A percentile compares a stretch with the other conserved stretches of the same genome.
These are phyloP conservation scores for Coprinopsis strossmayeri DNA, from an alignment of 768 basidiomycete species.

Conservation along the genomic window DNA sequence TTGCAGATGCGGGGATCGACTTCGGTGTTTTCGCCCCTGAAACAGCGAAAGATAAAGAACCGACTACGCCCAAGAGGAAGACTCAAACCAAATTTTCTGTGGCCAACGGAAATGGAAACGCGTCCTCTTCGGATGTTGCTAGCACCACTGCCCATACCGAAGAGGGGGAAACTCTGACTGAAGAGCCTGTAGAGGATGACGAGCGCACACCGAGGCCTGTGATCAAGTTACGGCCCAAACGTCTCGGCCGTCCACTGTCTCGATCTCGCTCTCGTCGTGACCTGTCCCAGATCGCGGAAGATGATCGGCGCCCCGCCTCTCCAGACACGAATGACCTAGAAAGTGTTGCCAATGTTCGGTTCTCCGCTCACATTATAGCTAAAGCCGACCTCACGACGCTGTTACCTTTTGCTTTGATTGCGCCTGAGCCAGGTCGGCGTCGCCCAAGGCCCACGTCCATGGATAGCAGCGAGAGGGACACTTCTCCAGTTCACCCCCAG, in stretches of 20 bases:
- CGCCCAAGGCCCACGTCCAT: conserved; percentile 27
- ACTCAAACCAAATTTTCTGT: conserved; percentile 24
- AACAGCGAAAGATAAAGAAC: conserved; percentile 15
- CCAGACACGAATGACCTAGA: conserved; percentile 59
- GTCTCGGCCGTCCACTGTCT: conserved; percentile 42
- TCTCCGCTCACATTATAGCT: conserved; percentile 64
- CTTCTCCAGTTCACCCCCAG: conserved; percentile 16
- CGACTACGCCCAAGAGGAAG: conserved; percentile 26
- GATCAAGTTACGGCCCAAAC: conserved; percentile 60
- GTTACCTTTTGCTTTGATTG: conserved; percentile 76
- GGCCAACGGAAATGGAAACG: conserved; percentile 24
- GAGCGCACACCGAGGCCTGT: conserved; percentile 62
- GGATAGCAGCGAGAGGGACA: conserved; percentile 23
- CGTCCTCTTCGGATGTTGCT: neutral
- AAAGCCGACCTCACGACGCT: conserved; percentile 50
- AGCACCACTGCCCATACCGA: too few relatives aligned
- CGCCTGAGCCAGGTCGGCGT: conserved; percentile 53
- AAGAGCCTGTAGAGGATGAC: conserved; percentile 19
- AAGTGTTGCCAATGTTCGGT: conserved; percentile 69
- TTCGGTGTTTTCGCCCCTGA: conserved; percentile 68
- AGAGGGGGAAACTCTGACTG: too few relatives aligned
- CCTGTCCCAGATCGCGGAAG: conserved; percentile 50
- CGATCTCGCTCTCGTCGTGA: conserved; percentile 73
- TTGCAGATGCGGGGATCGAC: conserved; percentile 60
- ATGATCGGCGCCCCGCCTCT: conserved; percentile 48